Conservation (phyloP, 2,329 filamentous ascomycete genomes). For the Paraphoma sp. region DNA sequence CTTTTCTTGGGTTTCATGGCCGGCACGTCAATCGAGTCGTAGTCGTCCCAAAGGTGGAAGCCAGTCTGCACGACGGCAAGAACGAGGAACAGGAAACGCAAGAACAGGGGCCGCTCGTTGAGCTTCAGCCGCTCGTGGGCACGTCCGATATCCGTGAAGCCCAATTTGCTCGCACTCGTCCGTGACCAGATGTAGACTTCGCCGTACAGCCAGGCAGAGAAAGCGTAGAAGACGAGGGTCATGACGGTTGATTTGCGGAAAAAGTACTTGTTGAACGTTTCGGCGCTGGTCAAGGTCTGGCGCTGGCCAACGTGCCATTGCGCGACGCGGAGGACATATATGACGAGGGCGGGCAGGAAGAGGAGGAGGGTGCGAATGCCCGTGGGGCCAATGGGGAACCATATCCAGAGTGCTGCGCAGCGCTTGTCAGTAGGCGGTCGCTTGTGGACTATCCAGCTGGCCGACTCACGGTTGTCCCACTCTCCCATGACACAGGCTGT, state of each 20-base stretch:
- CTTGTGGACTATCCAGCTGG: neutral
- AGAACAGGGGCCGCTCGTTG: slow-evolving; percentile 86
- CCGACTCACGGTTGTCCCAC: slow-evolving; percentile 67
- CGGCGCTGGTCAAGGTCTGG: slow-evolving; percentile 72
- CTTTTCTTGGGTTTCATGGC: slow-evolving; percentile 33
- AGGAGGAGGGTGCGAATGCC: slow-evolving; percentile 78
- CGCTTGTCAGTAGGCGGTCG: slow-evolving; percentile 18
- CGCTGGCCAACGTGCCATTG: slow-evolving; percentile 71
- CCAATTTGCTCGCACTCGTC: slow-evolving; percentile 66
- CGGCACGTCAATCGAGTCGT: slow-evolving; percentile 69
- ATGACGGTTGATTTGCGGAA: slow-evolving; percentile 68
- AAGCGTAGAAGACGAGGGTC: slow-evolving; percentile 76
- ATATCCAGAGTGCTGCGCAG: slow-evolving; percentile 77
- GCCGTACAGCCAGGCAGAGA: slow-evolving; percentile 81
- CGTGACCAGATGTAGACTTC: slow-evolving; percentile 81
- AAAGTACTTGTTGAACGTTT: slow-evolving; percentile 67
- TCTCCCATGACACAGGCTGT: slow-evolving; percentile 74
- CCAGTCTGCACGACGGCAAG: slow-evolving; percentile 74
- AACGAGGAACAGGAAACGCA: slow-evolving; percentile 72
- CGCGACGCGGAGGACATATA: slow-evolving; percentile 86
- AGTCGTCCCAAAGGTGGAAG: slow-evolving; percentile 74
- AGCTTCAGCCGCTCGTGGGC: slow-evolving; percentile 72
- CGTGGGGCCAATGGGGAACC: slow-evolving; percentile 80
- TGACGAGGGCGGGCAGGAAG: slow-evolving; percentile 75
- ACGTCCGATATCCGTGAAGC: slow-evolving; percentile 74